phyloP scores from a whole-genome alignment of 2,329 filamentous ascomycete species.

The Westerdykella ornata region DNA sequence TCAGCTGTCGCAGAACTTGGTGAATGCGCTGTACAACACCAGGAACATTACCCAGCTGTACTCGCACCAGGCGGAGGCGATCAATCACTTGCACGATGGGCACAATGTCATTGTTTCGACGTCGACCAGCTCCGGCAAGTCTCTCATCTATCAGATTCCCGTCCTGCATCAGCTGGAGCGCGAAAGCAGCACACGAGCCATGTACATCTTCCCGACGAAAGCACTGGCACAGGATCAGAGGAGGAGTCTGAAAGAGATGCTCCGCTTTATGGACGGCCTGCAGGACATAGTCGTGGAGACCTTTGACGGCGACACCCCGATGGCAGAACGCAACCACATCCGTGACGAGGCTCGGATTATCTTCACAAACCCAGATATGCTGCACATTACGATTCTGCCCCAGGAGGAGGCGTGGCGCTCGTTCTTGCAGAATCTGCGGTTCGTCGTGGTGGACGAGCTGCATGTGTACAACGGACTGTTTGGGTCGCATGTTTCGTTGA shows the following conservation, averaged over 20 bases:
- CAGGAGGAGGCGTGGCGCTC: conserved; percentile 84
- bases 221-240: conserved; percentile 91
- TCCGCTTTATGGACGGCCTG: conserved; percentile 71
- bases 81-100: conserved; percentile 77
- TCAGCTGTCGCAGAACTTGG: conserved; percentile 76
- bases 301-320: conserved; percentile 90
- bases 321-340: conserved; percentile 68
- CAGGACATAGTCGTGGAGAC: conserved; percentile 78
- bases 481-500: conserved; percentile 86
- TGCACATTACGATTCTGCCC: conserved; percentile 87
- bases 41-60: conserved; percentile 81
- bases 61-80: conserved; percentile 85
- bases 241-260: conserved; percentile 76
- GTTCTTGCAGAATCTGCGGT: conserved; percentile 82
- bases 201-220: conserved; percentile 99
- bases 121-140: conserved; percentile 94
- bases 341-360: conserved; percentile 86
- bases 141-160: conserved; percentile 93
- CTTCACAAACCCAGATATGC: conserved; percentile 97
- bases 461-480: conserved; percentile 96
- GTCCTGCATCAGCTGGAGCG: conserved; percentile 80
- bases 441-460: conserved; percentile 77
- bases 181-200: conserved; percentile 69
- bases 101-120: conserved; percentile 88
- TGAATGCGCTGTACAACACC: conserved; percentile 94